Percentiles rank a stretch among this genome's conserved stretches.
Conservation (phyloP, 2,329 filamentous ascomycete species). For the Blastomyces gilchristii region DNA sequence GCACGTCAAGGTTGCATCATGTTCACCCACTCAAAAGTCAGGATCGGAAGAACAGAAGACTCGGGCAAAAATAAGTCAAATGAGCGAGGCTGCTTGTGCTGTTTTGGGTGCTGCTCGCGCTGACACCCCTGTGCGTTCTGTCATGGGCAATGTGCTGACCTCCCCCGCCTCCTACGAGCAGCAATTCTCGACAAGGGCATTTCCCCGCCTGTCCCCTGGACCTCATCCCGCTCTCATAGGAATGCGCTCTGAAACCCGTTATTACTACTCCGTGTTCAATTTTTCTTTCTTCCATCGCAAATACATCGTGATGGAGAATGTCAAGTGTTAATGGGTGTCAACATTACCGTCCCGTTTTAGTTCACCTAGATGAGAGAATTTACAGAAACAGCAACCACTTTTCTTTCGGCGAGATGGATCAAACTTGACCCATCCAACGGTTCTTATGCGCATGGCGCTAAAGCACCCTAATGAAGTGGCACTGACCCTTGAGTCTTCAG, state of each 20-base stretch:
- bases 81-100: neutral
- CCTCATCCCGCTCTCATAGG: neutral
- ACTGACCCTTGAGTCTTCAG: neutral
- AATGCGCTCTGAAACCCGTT: neutral
- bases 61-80: neutral
- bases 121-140: neutral
- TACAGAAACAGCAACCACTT: neutral
- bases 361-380: neutral
- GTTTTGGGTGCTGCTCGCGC: neutral
- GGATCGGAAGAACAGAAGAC: neutral
- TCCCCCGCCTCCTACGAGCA: neutral
- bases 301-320: neutral
- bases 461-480: neutral
- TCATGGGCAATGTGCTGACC: neutral
- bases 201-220: neutral
- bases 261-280: neutral
- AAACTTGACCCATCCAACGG: neutral
- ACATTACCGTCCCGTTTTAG: neutral
- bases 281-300: neutral
- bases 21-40: neutral
- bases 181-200: neutral
- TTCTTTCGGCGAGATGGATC: neutral
- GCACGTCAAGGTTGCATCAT: slow-evolving; percentile 3
- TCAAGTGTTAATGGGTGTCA: neutral
- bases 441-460: neutral